Conservation (phyloP, 1,284 basidiomycete species). For the Boletus mariae region DNA sequence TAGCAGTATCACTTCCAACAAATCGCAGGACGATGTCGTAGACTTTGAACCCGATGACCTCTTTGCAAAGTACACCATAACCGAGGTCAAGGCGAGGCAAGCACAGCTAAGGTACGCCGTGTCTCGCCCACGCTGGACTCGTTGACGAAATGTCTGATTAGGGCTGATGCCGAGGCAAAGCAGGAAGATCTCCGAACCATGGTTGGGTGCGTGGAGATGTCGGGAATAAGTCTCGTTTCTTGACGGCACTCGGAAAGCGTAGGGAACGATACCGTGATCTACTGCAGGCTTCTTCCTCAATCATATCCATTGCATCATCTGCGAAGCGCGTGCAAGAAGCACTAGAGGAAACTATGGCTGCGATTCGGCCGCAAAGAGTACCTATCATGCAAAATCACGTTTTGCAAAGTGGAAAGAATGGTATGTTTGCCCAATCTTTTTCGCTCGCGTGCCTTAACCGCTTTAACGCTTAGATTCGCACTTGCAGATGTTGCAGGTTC, state of each 20-base stretch:
- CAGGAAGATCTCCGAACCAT: constrained; percentile 89
- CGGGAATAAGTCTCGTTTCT: constrained; percentile 12
- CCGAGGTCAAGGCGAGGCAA: constrained; percentile 74
- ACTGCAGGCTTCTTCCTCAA: constrained; percentile 85
- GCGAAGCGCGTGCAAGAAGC: constrained; percentile 59
- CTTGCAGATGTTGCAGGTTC: constrained; percentile 64
- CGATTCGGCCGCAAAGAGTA: constrained; percentile 47
- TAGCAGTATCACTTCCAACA: constrained; percentile 14
- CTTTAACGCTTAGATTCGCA: constrained; percentile 50
- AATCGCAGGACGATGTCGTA: constrained; percentile 20
- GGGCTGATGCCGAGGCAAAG: constrained; percentile 85
- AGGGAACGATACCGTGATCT: constrained; percentile 95
- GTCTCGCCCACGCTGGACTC: not conserved
- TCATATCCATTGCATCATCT: constrained; percentile 69
- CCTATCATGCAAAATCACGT: constrained; percentile 42
- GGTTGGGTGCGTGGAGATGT: constrained; percentile 77
- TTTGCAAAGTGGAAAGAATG: constrained; percentile 44
- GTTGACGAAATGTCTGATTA: constrained; percentile 29
- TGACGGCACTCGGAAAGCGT: constrained; percentile 49
- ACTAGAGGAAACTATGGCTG: constrained; percentile 54
- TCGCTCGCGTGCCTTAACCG: constrained; percentile 1
- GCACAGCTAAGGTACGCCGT: constrained; percentile 60
- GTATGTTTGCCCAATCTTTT: constrained; percentile 32
- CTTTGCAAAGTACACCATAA: constrained; percentile 69
- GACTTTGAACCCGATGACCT: constrained; percentile 75